These are phyloP conservation scores for Phytopythium aichiense DNA, from an alignment of 352 stramenopile species.

Conservation along the genomic window DNA sequence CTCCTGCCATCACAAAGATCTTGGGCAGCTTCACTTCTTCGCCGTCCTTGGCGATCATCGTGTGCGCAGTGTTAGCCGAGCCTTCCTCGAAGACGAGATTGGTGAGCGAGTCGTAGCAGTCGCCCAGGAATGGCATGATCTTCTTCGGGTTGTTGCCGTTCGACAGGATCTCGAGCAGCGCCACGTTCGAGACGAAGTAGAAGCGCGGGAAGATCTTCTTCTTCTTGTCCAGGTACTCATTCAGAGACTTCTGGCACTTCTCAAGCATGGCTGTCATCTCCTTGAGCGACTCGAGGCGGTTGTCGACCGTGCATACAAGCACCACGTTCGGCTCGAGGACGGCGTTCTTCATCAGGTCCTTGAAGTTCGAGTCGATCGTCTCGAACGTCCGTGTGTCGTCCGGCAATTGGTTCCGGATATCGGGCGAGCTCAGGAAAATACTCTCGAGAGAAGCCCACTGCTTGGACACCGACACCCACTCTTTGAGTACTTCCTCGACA, in stretches of 20 bases:
- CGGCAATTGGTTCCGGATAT: slow-evolving; percentile 86
- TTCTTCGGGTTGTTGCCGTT: slow-evolving; percentile 96
- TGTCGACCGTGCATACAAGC: slow-evolving; percentile 68
- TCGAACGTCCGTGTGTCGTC: slow-evolving; percentile 87
- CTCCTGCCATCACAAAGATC: slow-evolving; percentile 81
- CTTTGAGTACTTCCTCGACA: slow-evolving; percentile 84
- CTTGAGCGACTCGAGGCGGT: slow-evolving; percentile 74
- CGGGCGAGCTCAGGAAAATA: slow-evolving; percentile 85
- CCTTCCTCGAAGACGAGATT: slow-evolving; percentile 80
- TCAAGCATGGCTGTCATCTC: slow-evolving; percentile 88
- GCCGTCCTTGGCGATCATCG: slow-evolving; percentile 83
- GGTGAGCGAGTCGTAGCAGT: slow-evolving; percentile 97
- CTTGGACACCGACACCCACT: slow-evolving; percentile 86
- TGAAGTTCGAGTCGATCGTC: slow-evolving; percentile 88
- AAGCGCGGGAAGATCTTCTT: slow-evolving; percentile 91
- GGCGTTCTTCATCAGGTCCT: slow-evolving; percentile 88
- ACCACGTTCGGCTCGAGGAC: slow-evolving; percentile 86
- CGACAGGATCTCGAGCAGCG: slow-evolving; percentile 81
- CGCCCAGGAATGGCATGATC: slow-evolving; percentile 96
- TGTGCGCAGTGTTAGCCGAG: slow-evolving; percentile 73
- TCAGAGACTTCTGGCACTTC: slow-evolving; percentile 87
- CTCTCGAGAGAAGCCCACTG: slow-evolving; percentile 87
- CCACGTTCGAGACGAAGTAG: slow-evolving; percentile 89
- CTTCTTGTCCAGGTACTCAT: slow-evolving; percentile 90
- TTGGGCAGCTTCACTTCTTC: slow-evolving; percentile 59